Base-by-base conservation (phyloP, 2,329 filamentous ascomycete species). In the Bipolaris victoriae region DNA sequence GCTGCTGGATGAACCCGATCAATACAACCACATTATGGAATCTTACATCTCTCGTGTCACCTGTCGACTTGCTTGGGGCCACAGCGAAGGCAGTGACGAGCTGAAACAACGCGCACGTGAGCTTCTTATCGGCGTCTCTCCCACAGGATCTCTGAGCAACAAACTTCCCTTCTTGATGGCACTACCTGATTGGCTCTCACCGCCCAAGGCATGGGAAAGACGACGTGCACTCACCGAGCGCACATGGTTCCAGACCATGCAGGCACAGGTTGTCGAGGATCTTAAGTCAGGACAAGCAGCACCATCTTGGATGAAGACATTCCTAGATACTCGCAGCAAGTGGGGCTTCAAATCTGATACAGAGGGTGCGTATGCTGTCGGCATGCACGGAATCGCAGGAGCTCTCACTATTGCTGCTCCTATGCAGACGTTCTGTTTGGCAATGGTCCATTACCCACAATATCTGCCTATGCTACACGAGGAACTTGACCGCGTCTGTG, bases 301-400 rank as follows among this genome's bases (percentile, higher is more conserved):
- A 3, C 67, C 65, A 31, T 80, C 78, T 0, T 81, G 79, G 79
- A 81, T 77, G 73, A 71, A 74, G 29, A 76, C 72, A 4, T 80
- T 79, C 62, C 70, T 80, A 1, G 75, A 79, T 40, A 74, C 73
- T 36, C 72, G 74, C 48, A 65, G 63, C 47, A 72, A 73, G 46
- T 79, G 75, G 70, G 76, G 73, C 11, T 80, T 81, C 63, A 67
- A 71, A 15, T 76, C 76, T 29, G 77, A 79, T n/a, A 58, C 77
- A 1, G 79, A 81, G 59, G 79, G 78, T 6, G 78, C 79, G 2
- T 80, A 77, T 58, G 77, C 76, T 48, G 78, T 81, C 15, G 79
- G 79, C 6, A 81, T 81, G 79, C 77, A 80, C 50, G 79, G 78
- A 5, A 80, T 81, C 39, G 79, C 79, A 13, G 79, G 79, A 33